A percentile compares a stretch with the other conserved stretches of the same genome.
phyloP scores from a whole-genome alignment of 106 monocot genomes.

The Dendrobium huoshanense region DNA sequence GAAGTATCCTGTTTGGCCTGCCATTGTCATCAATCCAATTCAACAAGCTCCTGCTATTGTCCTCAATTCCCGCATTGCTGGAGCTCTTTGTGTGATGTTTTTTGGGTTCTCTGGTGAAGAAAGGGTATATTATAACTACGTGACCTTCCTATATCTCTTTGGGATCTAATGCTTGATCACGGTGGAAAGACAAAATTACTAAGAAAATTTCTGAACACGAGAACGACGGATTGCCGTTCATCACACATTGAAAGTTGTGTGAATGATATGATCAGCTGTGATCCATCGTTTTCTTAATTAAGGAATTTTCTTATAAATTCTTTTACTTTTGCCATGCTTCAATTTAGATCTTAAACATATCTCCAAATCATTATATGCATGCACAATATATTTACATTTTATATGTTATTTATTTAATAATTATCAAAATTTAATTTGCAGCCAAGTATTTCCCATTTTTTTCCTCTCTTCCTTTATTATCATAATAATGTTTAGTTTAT shows the following conservation, averaged over 20 bases:
- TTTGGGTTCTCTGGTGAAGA: constrained; percentile 70
- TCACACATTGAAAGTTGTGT: background rate
- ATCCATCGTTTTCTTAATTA: background rate
- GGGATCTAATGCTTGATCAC: background rate
- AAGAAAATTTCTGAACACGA: background rate
- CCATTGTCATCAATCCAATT: constrained; percentile 78
- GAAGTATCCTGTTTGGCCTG: constrained; percentile 81
- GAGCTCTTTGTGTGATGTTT: constrained; percentile 85
- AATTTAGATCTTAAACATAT: background rate
- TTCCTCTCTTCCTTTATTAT: background rate
- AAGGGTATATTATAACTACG: constrained; percentile 38
- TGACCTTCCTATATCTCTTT: background rate
- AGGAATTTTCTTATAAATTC: background rate
- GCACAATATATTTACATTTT: background rate
- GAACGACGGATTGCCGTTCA: background rate
- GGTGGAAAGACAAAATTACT: background rate
- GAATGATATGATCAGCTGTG: background rate
- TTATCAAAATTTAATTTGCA: background rate
- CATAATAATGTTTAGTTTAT: too few species aligned
- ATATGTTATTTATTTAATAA: background rate
- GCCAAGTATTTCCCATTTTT: background rate
- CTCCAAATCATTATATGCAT: background rate
- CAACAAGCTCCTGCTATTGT: constrained; percentile 54
- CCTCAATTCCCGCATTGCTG: constrained; percentile 57
- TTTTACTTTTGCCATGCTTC: background rate